phyloP scores from a whole-genome alignment of 2,329 filamentous ascomycete species.

The Phialophora macrospora region DNA sequence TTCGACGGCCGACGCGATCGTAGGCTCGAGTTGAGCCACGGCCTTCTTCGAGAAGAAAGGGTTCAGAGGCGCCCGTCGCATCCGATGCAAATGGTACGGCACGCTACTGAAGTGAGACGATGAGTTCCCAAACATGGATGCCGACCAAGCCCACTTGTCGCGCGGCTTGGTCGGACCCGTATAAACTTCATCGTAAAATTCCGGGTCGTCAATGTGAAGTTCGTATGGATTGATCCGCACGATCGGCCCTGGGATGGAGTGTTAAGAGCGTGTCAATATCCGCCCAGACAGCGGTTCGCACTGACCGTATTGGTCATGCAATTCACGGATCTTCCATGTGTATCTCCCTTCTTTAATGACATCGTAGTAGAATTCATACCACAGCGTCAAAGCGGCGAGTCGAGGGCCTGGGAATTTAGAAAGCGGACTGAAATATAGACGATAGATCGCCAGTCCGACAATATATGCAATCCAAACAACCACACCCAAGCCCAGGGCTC shows the following conservation, averaged over 20 bases:
- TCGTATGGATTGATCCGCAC: constrained; percentile 45
- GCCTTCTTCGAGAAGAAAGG: constrained; percentile 39
- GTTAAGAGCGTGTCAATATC: background rate
- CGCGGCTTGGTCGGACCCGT: constrained; percentile 36
- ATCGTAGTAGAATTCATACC: constrained; percentile 44
- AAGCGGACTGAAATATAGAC: constrained; percentile 42
- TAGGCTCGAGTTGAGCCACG: constrained; percentile 37
- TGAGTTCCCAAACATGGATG: constrained; percentile 30
- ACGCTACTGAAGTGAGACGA: constrained; percentile 36
- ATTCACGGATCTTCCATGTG: constrained; percentile 44
- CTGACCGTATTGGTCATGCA: constrained; percentile 44
- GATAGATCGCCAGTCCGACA: constrained; percentile 39
- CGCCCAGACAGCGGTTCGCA: background rate
- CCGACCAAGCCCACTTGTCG: constrained; percentile 40
- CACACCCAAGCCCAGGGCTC: constrained; percentile 1
- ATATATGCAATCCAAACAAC: constrained; percentile 21
- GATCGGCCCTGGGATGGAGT: constrained; percentile 41
- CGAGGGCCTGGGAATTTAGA: constrained; percentile 44
- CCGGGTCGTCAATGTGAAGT: constrained; percentile 45
- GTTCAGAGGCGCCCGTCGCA: constrained; percentile 39
- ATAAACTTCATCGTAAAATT: constrained; percentile 46
- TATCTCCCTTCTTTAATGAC: constrained; percentile 42
- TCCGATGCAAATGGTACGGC: constrained; percentile 38
- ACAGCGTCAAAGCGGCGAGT: constrained; percentile 41
- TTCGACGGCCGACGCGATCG: constrained; percentile 39